Evolutionary conservation across 2,329 filamentous ascomycete species (phyloP).

Genomic region (Periconia sp.): DNA sequence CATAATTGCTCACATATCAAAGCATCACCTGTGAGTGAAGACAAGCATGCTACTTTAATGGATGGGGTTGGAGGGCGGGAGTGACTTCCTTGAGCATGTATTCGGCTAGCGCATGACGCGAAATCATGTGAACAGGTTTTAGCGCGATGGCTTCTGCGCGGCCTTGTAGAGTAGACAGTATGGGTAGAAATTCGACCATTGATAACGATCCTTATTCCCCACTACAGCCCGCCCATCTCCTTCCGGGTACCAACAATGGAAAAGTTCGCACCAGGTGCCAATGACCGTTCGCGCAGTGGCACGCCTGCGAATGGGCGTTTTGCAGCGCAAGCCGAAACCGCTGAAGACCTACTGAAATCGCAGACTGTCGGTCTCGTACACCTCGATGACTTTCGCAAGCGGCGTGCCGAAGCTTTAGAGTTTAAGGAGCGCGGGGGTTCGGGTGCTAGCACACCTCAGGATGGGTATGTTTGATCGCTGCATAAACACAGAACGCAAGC

Average conservation of each 20-base stretch:
- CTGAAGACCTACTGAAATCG: slow-evolving; percentile 81
- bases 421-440: slow-evolving; percentile 81
- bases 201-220: too few species aligned
- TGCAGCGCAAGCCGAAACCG: slow-evolving; percentile 75
- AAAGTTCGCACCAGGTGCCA: slow-evolving; percentile 28
- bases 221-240: neutral
- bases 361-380: slow-evolving; percentile 90
- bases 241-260: slow-evolving; percentile 28
- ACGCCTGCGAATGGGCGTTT: slow-evolving; percentile 64
- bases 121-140: slow-evolving; percentile 22
- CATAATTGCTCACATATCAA: slow-evolving; percentile 19
- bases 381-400: slow-evolving; percentile 93
- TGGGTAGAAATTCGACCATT: too few species aligned
- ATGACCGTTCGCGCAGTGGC: slow-evolving; percentile 24
- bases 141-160: too few species aligned
- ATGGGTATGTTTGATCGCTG: slow-evolving; percentile 61
- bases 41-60: neutral
- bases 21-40: neutral
- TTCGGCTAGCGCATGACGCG: slow-evolving; percentile 19
- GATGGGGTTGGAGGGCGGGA: neutral
- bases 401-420: slow-evolving; percentile 91
- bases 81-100: neutral
- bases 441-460: slow-evolving; percentile 60
- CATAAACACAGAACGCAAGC: slow-evolving; percentile 28
- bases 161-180: too few species aligned